phyloP scores from a whole-genome alignment of 2,329 filamentous ascomycete genomes.

The Neocatenulostroma microsporum region DNA sequence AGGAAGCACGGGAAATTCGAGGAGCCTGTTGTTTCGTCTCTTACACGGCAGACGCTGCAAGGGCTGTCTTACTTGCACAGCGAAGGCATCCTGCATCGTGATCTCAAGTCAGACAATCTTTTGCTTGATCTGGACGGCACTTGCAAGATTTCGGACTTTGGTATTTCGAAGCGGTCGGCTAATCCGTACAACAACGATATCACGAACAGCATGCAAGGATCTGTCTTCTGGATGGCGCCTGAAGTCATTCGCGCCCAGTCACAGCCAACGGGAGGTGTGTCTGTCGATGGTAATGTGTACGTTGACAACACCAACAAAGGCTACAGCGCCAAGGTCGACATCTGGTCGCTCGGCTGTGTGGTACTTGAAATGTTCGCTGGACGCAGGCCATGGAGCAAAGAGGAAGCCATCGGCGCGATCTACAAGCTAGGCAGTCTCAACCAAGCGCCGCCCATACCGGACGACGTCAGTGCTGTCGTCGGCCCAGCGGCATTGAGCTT shows the following conservation, averaged over 20 bases:
- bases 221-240: constrained; percentile 99
- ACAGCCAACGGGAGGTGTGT: constrained; percentile 29
- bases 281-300: too few relatives aligned
- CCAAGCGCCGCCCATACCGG: constrained; percentile 88
- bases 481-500: constrained; percentile 82
- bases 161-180: constrained; percentile 97
- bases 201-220: constrained; percentile 92
- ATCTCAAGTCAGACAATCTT: constrained; percentile 99
- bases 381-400: constrained; percentile 88
- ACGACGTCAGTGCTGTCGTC: constrained; percentile 77
- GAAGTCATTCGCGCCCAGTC: constrained; percentile 94
- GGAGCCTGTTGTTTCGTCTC: constrained; percentile 89
- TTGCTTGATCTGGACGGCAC: constrained; percentile 98
- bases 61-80: constrained; percentile 90
- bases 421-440: constrained; percentile 94
- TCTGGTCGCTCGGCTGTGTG: constrained; percentile 94
- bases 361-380: constrained; percentile 99
- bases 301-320: too few relatives aligned
- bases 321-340: constrained; percentile 96
- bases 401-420: constrained; percentile 95
- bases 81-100: constrained; percentile 92
- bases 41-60: constrained; percentile 89
- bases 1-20: constrained; percentile 95
- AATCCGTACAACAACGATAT: constrained; percentile 99
- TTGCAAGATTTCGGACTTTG: constrained; percentile 99